Percentiles rank a stretch among this genome's conserved stretches.
phyloP scores from a whole-genome alignment of 2,329 filamentous ascomycete species.

The Trichoderma atrobrunneum region DNA sequence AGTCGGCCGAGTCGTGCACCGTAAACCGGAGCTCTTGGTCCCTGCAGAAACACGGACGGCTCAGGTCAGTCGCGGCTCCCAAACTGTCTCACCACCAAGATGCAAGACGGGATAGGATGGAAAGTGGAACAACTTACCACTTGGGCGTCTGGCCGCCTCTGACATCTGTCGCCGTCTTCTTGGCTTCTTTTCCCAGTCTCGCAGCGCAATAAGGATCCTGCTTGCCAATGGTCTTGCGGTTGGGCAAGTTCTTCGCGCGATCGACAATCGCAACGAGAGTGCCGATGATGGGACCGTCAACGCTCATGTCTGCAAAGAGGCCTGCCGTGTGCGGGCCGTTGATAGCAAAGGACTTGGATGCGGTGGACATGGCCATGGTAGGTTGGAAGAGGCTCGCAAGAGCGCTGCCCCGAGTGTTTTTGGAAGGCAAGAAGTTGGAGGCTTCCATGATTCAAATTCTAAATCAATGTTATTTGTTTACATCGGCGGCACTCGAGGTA shows the following conservation, averaged over 20 bases:
- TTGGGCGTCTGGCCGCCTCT: slow-evolving; percentile 91
- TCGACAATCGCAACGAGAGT: slow-evolving; percentile 91
- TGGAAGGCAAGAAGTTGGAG: slow-evolving; percentile 6
- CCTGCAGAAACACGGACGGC: slow-evolving; percentile 50
- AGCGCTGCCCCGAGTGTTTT: slow-evolving; percentile 3
- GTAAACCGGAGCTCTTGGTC: slow-evolving; percentile 95
- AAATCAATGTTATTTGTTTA: slow-evolving; percentile 20
- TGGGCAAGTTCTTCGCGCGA: slow-evolving; percentile 93
- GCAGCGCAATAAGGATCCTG: slow-evolving; percentile 97
- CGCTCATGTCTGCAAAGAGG: slow-evolving; percentile 89
- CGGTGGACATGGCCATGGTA: slow-evolving; percentile 46
- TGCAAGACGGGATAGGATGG: not conserved
- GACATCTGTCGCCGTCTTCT: slow-evolving; percentile 93
- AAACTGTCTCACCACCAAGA: not conserved
- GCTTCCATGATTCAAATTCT: not conserved
- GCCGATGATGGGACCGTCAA: slow-evolving; percentile 90
- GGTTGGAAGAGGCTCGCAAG: slow-evolving; percentile 17
- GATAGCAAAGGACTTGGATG: slow-evolving; percentile 53
- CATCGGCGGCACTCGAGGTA: slow-evolving; percentile 16
- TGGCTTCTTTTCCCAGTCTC: slow-evolving; percentile 90
- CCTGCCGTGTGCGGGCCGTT: slow-evolving; percentile 78
- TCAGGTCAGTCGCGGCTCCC: not conserved
- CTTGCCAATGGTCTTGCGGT: slow-evolving; percentile 95
- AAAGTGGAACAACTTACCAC: slow-evolving; percentile 60
- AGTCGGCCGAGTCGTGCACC: slow-evolving; percentile 94